phyloP scores from a whole-genome alignment of 257 asterid genomes.

The Nicotiana benthamiana region DNA sequence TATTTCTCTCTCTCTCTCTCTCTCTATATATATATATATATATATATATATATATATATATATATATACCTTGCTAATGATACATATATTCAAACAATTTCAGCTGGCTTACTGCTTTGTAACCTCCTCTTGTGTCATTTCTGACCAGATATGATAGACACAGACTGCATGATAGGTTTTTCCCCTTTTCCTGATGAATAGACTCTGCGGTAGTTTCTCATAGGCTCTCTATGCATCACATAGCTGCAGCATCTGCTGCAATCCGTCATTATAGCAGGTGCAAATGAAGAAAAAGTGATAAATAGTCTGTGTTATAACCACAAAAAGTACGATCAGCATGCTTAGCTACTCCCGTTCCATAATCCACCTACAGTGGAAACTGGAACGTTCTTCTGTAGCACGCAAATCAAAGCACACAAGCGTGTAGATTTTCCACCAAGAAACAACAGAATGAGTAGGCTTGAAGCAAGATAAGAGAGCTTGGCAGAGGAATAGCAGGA shows the following conservation, averaged over 20 bases:
- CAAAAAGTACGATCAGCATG: background rate
- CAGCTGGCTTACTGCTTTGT: background rate
- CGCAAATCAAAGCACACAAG: background rate
- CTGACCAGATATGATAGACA: background rate
- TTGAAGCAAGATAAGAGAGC: background rate
- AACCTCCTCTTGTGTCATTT: background rate
- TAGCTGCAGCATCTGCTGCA: background rate
- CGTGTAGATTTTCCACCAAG: background rate
- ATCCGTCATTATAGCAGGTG: background rate
- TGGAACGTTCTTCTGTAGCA: background rate
- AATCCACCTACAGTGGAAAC: background rate
- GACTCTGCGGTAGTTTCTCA: background rate
- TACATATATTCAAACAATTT: background rate
- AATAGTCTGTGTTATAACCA: background rate
- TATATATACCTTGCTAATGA: no score
- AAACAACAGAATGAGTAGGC: background rate
- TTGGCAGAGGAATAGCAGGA: background rate
- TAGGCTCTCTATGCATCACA: background rate
- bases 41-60: no score
- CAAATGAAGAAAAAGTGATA: background rate
- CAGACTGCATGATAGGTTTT: background rate
- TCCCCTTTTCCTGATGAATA: background rate
- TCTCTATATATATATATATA: no score
- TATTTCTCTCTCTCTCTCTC: background rate
- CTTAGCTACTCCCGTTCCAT: background rate